Evolutionary conservation across 805 yeast species (phyloP), one percentile per base, ranked within the genome.

Genomic region (Starmerella apicola): DNA sequence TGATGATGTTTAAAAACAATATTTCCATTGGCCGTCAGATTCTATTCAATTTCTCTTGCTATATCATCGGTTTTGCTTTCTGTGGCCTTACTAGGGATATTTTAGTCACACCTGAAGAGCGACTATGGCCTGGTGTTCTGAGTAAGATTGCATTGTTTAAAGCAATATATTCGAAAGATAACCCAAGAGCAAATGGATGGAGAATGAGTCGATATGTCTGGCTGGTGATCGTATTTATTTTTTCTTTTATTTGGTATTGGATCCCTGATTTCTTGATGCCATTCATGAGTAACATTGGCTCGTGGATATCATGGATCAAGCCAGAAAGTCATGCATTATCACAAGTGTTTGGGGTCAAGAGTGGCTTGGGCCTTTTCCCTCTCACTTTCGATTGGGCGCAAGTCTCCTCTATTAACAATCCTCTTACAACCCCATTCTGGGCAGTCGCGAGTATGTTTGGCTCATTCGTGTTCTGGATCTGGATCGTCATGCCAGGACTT

Each of bases 301-400:
- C 59, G 20, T 74, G 77, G 67, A 69, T 75, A 32, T 65, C 78
- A 16, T 78, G 84, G 83, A 74, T 74, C 35, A 65, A 63, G 21
- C 70, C 70, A 13, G 57, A 72, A 34, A 73, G 73, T 52, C 69
- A 69, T 36, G 66, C 66, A 15, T 66, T 77, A 17, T 75, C 74
- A 48, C 78, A 73, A 51, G 61, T 79, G 13, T 77, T 78, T 49
- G 86, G 86, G 35, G 63, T 70, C 7, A 47, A 60, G 9, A 59
- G 71, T 16, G 85, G 85, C 13, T 59, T 78, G 44, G 83, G 81
- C n/a, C 53, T 75, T 54, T 56, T 75, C 48, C 84, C 84, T 7
- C 54, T 76, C 34, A 72, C 79, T 15, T 75, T 78, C 51, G 82
- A 78, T 57, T 78, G 82, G 81, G 69, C 69, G 50, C 76, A 74